Percentiles rank a stretch among this genome's conserved stretches.
phyloP scores from a whole-genome alignment of 371 early-diverging fungal species.

The Syncephalastrum racemosum region DNA sequence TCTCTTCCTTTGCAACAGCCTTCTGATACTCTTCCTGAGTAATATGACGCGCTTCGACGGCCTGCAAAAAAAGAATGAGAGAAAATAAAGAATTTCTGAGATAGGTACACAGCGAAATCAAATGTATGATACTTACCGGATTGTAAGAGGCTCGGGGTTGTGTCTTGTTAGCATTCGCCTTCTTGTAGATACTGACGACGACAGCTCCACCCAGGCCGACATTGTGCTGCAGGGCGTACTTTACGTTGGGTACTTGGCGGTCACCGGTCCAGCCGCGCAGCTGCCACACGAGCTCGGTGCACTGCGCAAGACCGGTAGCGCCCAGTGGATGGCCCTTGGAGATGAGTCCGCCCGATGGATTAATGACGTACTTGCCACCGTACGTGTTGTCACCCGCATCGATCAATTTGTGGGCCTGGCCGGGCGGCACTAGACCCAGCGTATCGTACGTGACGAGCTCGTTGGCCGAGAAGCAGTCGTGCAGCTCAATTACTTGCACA shows the following conservation, averaged over 20 bases:
- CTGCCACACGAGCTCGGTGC: conserved; percentile 67
- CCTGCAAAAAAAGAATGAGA: conserved; percentile 17
- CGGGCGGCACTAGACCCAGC: conserved; percentile 54
- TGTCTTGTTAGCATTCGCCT: conserved; percentile 41
- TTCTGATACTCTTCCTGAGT: conserved; percentile 60
- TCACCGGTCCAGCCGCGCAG: conserved; percentile 70
- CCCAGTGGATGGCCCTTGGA: conserved; percentile 85
- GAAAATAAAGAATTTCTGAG: too few species aligned
- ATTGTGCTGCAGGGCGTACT: conserved; percentile 78
- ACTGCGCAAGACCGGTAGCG: conserved; percentile 82
- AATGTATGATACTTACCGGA: conserved; percentile 41
- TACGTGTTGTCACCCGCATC: conserved; percentile 56
- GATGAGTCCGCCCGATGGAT: conserved; percentile 81
- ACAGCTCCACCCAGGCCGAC: conserved; percentile 81
- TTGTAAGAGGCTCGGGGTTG: conserved; percentile 69
- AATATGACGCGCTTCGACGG: conserved; percentile 61
- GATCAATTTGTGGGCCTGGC: conserved; percentile 63
- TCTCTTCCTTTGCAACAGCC: conserved; percentile 50
- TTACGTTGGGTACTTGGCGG: conserved; percentile 70
- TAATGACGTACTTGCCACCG: conserved; percentile 69
- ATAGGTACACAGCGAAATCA: not conserved
- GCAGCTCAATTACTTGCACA: conserved; percentile 75
- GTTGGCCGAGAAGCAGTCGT: conserved; percentile 84
- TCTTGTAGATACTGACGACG: conserved; percentile 69
- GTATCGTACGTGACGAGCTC: conserved; percentile 40